Base-by-base conservation (phyloP, 495 filamentous ascomycete genomes). In the Xylaria castorea region DNA sequence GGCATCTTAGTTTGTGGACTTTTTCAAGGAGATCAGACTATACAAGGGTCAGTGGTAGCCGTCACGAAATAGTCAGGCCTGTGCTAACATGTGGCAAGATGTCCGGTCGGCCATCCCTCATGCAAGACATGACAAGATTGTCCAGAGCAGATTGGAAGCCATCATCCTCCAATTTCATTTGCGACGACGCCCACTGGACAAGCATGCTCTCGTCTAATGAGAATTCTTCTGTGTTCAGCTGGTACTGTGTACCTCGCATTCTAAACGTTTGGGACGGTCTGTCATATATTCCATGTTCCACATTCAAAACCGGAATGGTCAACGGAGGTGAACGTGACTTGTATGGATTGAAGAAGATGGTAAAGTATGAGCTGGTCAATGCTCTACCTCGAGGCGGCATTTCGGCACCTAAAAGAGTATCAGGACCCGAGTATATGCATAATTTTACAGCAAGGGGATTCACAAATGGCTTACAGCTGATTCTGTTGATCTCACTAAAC, bases 1-100 rank as follows among this genome's bases (percentile, higher is more conserved):
- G 73, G 63, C 80, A 81, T 38, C 72, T 78, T 73, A 81, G 73
- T n/a, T 72, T 65, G 57, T 76, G 76, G 32, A 80, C 78, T 66
- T 77, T 74, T 14, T 71, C 73, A 46, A 81, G 77, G 5, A 81
- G 75, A n/a, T 71, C 48, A 62, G 74, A 62, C 80, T 81, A 64
- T 61, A 36, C 9, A 40, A 36, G 27, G 44, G 76, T 81, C 48
- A 81, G 79, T 70, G 75, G 32, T 62, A 67, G 55, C 44, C 70
- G 11, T 34, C 38, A 27, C 11, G 53, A 53, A 25, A 67, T 51
- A 60, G 63, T 32, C 32, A 61, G 57, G 38, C 36, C 32, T 36
- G 16, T 48, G 71, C 78, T 76, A 25, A 80, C 78, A 71, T 76
- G 73, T 67, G 78, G 78, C 44, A 80, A 65, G 53, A 73, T 70